Evolutionary conservation across 345 rosid genomes (phyloP), one percentile per base, ranked within the genome.

Genomic region (Gossypium sturtianum): DNA sequence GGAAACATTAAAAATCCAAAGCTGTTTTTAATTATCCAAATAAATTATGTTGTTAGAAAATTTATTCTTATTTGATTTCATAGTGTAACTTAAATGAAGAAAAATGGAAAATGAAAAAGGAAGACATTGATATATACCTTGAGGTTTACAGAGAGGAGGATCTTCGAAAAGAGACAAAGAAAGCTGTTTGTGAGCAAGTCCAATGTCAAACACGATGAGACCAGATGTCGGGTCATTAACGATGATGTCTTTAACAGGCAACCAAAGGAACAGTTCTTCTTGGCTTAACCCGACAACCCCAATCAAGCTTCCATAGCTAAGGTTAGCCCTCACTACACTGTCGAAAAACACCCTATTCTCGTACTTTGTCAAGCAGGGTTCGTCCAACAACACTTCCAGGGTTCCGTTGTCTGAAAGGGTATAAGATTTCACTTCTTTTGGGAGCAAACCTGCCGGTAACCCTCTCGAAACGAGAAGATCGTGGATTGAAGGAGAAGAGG

Each of bases 261-360:
- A 79, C 98, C 98, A 94, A 7, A 94, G 76, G 71, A 91, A 94
- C 70, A 94, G 93, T 78, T 92, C 98, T 76, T 87, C 86, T 41
- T 92, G 97, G 9, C 86, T 70, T 64, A 94, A 71, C 1, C 98
- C 98, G 60, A 83, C 89, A 3, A 94, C 91, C 16, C 93, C 97
- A 3, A 75, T 63, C 45, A 94, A 86, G 45, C 93, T 86, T 0
- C 97, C 90, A 53, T 88, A 92, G 77, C 86, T 92, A 34, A 94
- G 89, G 75, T 94, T 94, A n/a, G 89, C 98, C 76, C 87, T 89
- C 51, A 94, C 87, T 0, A 91, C 93, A n/a, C 89, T 78, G 5
- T 90, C 93, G 72, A 87, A 94, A 69, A 77, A 77, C 4, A 92
- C 89, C 62, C 86, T 83, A 57, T 87, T 88, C 74, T 92, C 98